Base-by-base conservation (phyloP, 768 basidiomycete genomes). In the Suillus paluster region DNA sequence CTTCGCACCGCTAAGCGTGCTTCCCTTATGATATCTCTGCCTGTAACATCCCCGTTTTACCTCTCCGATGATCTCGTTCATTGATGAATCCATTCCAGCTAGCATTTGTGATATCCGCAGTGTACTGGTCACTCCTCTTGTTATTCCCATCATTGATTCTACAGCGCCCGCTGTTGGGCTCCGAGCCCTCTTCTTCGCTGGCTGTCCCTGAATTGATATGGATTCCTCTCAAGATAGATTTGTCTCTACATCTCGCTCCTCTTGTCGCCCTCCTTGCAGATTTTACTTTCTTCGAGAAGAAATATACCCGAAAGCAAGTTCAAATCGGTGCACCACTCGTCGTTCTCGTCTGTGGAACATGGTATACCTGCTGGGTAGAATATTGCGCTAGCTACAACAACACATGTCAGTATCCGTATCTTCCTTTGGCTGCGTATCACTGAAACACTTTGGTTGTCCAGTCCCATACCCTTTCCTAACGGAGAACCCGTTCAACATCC, bases 401-500 rank as follows among this genome's bases (percentile, higher is more conserved):
- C 6, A 70, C 68, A 3, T 92, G 89, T 91, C 64, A 75, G 87
- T 82, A 14, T 19, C n/a, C 6, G 34, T 10, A 17, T 12, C 1
- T 30, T 59, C 19, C 27, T 49, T 14, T 55, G 42, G 8, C 34
- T 27, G 25, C 42, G 45, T 55, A 17, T 68, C 57, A 36, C 53
- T 61, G 36, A 63, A 33, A 36, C 48, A 41, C 23, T 21, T n/a
- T 41, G 44, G 17, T 53, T 14, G 54, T 56, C 5, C 60, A 91
- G 90, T 93, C 77, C 91, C 92, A 30, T 94, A 95, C 74, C 93
- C 93, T 0, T 94, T 95, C 77, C 78, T 95, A 61, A 91, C 86
- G 0, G 66, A 87, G 19, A 87, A 82, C 68, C 76, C 84, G 0
- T 75, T 87, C 21, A 64, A 68, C 9, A 74, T 79, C 34, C 83